Base-by-base conservation (phyloP, 1,284 basidiomycete species). In the Grifola frondosa region DNA sequence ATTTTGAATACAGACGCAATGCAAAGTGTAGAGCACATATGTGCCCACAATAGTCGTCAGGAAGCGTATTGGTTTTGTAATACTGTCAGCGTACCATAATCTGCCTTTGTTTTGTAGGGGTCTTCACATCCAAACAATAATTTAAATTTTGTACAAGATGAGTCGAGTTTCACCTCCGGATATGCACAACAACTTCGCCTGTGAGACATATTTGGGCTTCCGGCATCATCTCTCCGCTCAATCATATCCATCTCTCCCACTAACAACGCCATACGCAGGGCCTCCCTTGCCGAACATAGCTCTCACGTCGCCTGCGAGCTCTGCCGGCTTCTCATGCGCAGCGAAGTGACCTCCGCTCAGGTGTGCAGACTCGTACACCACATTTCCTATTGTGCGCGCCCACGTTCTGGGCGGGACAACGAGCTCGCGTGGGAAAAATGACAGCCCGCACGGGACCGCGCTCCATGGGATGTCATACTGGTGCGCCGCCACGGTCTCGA, bases 371-470 rank as follows among this genome's bases (percentile, higher is more conserved):
- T 53, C 52, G 39, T 54, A 60, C 31, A 63, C 60, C 21, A 63
- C 38, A 4, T 58, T 58, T 59, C 70, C 46, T 6, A 48, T 20
- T 3, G 53, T 37, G 2, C 40, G 36, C 4, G 51, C 73, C 37
- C 37, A 78, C 77, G 62, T 57, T 38, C 52, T 63, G 0, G 77
- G 78, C 0, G 64, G 22, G 0, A 48, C 36, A 0, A 62, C 0
- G 0, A 74, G 0, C 21, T 80, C 77, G 26, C 66, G 65, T 0
- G 76, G 76, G 54, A 81, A 80, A 49, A 62, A 65, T 0, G 75
- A 77, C 11, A 69, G 44, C 1, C 78, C 79, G 28, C 70, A 52
- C 0, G 76, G 78, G 15, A 77, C 65, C 3, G 53, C 66, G 9
- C 5, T 61, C 62, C 41, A 39, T 17, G 15, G 16, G 12, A 12